These are phyloP conservation scores for Arthrobotrys megalospora DNA, from an alignment of 2,329 filamentous ascomycete species.

Conservation along the genomic window DNA sequence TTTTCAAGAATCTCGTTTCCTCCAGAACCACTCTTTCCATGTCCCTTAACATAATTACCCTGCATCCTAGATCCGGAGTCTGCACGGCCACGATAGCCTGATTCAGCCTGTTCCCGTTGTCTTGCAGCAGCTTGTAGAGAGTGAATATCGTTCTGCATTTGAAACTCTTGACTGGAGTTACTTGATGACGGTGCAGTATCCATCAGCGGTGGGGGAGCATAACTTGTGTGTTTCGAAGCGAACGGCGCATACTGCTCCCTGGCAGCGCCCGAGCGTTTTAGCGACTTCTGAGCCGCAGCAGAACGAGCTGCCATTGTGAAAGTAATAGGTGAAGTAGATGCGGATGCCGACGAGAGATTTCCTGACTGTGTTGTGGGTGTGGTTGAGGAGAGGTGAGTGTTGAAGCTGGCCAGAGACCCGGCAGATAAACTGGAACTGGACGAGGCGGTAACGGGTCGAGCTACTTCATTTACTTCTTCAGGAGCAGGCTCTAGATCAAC, in stretches of 20 bases:
- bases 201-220: constrained; percentile 24
- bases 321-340: neutral
- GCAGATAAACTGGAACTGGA: constrained; percentile 46
- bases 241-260: constrained; percentile 52
- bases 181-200: constrained; percentile 49
- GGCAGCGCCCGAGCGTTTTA: constrained; percentile 43
- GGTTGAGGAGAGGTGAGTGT: constrained; percentile 9
- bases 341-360: constrained; percentile 8
- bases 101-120: constrained; percentile 48
- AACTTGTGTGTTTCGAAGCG: constrained; percentile 27
- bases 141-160: constrained; percentile 42
- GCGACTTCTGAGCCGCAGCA: constrained; percentile 57
- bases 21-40: constrained; percentile 42
- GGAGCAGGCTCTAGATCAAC: constrained; percentile 16
- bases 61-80: constrained; percentile 55
- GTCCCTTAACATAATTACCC: constrained; percentile 30
- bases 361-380: constrained; percentile 33
- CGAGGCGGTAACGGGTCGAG: constrained; percentile 42
- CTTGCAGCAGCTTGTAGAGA: constrained; percentile 35
- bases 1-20: constrained; percentile 55
- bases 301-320: constrained; percentile 57
- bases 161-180: constrained; percentile 56
- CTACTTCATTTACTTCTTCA: constrained; percentile 39
- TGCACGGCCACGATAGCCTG: constrained; percentile 48
- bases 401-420: constrained; percentile 33